Conservation (phyloP, 1,284 basidiomycete genomes). For the Golubevia sp. region DNA sequence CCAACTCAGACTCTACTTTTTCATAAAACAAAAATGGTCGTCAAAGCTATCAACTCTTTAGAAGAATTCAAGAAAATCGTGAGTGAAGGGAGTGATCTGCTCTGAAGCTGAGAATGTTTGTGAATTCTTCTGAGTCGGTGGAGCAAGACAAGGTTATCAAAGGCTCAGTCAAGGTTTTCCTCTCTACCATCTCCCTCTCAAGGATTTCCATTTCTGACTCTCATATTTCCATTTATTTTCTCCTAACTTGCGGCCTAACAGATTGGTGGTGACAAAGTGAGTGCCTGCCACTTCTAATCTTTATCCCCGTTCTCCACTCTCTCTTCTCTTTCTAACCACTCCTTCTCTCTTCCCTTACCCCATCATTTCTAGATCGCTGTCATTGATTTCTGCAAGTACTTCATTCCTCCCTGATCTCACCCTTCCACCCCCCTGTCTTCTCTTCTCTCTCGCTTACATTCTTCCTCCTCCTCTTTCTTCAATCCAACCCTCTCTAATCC, state of each 20-base stretch:
- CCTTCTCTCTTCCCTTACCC: neutral
- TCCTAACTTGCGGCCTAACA: conserved; percentile 48
- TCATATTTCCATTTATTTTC: conserved; percentile 1
- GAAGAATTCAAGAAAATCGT: conserved; percentile 69
- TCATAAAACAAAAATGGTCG: conserved; percentile 58
- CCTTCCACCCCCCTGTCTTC: neutral
- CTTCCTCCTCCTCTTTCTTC: neutral
- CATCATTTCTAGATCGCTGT: conserved; percentile 21
- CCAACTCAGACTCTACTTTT: too few species aligned
- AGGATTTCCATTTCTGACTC: neutral
- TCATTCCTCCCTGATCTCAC: conserved; percentile 3
- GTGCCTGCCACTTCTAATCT: conserved; percentile 74
- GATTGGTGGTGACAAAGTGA: conserved; percentile 69
- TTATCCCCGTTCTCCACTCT: neutral
- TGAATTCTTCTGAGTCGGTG: neutral
- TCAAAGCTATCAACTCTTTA: conserved; percentile 66
- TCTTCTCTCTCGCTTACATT: neutral
- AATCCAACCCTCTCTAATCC: conserved; percentile 1
- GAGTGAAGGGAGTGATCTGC: conserved; percentile 10
- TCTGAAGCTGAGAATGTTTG: neutral
- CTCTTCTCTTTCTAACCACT: neutral
- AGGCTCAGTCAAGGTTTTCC: too few species aligned
- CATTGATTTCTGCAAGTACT: conserved; percentile 60
- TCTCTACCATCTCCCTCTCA: neutral
- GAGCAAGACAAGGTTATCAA: conserved; percentile 2